A percentile compares a stretch with the other conserved stretches of the same genome.
Conservation (phyloP, 768 basidiomycete species). For the Mrakia hoshinonis region DNA sequence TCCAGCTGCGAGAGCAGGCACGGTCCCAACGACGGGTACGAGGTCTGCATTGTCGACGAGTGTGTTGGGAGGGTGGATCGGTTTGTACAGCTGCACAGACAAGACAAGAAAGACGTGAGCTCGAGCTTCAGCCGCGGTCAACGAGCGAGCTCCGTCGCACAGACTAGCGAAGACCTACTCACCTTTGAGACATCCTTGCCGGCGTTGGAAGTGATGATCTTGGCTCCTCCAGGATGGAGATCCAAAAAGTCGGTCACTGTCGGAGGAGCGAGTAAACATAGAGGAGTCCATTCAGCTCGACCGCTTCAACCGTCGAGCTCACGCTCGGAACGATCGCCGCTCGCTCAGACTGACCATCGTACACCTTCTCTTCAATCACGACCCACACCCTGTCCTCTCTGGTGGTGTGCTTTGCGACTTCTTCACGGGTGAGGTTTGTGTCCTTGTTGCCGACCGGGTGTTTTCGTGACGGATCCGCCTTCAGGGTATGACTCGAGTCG, state of each 20-base stretch:
- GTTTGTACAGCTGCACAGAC: slow-evolving; percentile 18
- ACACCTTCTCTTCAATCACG: slow-evolving; percentile 2
- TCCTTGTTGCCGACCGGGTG: background rate
- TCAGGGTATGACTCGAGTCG: background rate
- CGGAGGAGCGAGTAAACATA: background rate
- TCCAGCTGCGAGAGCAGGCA: background rate
- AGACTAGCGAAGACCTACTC: background rate
- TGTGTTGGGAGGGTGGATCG: slow-evolving; percentile 28
- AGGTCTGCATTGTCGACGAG: background rate
- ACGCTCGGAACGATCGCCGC: background rate
- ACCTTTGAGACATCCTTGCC: slow-evolving; percentile 21
- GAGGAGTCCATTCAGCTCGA: background rate
- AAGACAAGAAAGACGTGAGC: background rate
- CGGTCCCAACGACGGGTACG: background rate
- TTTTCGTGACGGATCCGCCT: background rate
- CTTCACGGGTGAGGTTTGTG: background rate
- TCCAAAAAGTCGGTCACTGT: slow-evolving; percentile 1
- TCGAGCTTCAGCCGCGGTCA: too few species aligned
- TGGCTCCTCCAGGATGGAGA: slow-evolving; percentile 21
- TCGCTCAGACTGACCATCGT: background rate
- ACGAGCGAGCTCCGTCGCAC: too few species aligned
- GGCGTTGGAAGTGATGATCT: slow-evolving; percentile 26
- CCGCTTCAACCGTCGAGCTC: background rate
- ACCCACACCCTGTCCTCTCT: slow-evolving; percentile 4
- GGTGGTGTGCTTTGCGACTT: slow-evolving; percentile 5